Base-by-base conservation (phyloP, 2,329 filamentous ascomycete species). In the Neopestalotiopsis sp. region DNA sequence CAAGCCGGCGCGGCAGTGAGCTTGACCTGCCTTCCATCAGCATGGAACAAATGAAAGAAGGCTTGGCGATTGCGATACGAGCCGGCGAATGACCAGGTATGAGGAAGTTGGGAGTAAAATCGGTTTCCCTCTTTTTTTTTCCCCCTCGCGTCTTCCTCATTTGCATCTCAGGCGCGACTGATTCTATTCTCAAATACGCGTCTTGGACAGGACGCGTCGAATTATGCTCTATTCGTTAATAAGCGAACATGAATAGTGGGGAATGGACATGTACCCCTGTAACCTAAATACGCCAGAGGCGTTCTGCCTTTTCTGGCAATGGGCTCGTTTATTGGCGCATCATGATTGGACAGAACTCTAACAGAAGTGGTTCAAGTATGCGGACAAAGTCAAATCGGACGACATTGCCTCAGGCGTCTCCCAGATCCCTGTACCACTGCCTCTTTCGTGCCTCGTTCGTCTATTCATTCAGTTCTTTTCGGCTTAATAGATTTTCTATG, bases 31-130 rank as follows among this genome's bases (percentile, higher is more conserved):
- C 63, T 38, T 32, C 49, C 63, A 57, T 20, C 45, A 66, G 32
- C 63, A 56, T 28, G 24, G 28, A 12, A 24, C 42, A 49, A 34
- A n/a, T 32, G 34, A 20, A 17, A n/a, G 34, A 38, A 20, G 13
- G 52, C 65, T 67, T 67, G 65, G 65, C 65, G 58, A 57, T 28
- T 60, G 40, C 65, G 34, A 67, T 32, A 56, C 63, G 63, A 58
- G 14, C n/a, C 45, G 56, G 65, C 56, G 17, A 12, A 13, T 45
- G 17, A 20, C 42, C 12, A 20, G 58, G 30, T 38, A 60, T 34
- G 52, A 40, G 56, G n/a, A 67, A 45, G 32, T 38, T 67, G 56
- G 14, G 60, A 30, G 13, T 42, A 20, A 13, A 9, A 30, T 52
- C 12, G 13, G 3, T 65, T 28, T 66, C n/a, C 32, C 3, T 32